Percentiles rank a stretch among this genome's conserved stretches.
phyloP scores from a whole-genome alignment of 2,329 filamentous ascomycete genomes.

The Hymenoscyphus repandus region DNA sequence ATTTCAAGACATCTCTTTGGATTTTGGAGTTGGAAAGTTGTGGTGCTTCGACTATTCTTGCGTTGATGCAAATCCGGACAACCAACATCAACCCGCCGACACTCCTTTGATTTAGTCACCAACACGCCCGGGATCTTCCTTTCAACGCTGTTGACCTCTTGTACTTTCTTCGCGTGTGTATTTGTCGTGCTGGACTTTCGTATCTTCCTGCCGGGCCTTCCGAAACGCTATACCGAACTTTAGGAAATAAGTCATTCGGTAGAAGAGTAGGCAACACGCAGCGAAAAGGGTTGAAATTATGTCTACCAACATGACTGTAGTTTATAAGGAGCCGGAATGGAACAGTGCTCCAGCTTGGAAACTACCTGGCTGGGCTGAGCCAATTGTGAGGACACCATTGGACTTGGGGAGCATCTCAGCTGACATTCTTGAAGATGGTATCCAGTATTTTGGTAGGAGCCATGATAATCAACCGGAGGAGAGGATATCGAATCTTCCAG shows the following conservation, averaged over 20 bases:
- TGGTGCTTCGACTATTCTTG: not conserved
- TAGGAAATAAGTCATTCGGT: not conserved
- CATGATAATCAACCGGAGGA: constrained; percentile 29
- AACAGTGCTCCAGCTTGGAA: constrained; percentile 30
- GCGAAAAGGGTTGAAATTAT: not conserved
- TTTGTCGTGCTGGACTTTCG: too few relatives aligned
- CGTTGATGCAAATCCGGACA: too few relatives aligned
- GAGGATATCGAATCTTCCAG: constrained; percentile 24
- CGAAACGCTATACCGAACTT: not conserved
- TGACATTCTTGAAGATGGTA: constrained; percentile 27
- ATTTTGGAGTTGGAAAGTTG: not conserved
- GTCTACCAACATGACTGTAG: constrained; percentile 19
- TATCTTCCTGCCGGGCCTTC: not conserved
- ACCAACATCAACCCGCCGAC: not conserved
- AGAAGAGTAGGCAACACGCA: not conserved
- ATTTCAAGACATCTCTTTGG: not conserved
- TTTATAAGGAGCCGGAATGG: constrained; percentile 29
- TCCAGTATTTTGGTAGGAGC: constrained; percentile 29
- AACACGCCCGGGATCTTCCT: not conserved
- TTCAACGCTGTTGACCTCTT: not conserved
- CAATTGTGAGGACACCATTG: constrained; percentile 21
- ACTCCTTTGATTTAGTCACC: not conserved
- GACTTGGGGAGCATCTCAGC: not conserved
- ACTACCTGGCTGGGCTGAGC: constrained; percentile 31
- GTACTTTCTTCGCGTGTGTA: not conserved